Evolutionary conservation across 805 yeast species (phyloP), one percentile per base, ranked within the genome.

Genomic region (Starmerella apis): DNA sequence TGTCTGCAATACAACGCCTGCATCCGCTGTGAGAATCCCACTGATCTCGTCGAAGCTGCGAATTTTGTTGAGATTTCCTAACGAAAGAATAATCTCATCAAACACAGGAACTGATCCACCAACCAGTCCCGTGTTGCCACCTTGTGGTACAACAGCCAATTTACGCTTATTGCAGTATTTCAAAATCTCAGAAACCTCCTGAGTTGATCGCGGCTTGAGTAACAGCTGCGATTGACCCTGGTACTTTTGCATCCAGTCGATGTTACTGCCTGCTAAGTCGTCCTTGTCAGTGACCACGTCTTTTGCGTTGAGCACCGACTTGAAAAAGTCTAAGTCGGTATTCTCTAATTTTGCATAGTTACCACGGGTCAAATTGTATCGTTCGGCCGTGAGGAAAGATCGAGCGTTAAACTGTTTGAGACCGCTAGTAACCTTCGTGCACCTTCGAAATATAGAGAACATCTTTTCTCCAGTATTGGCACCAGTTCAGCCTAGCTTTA

Each of bases 41-140:
- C 87, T 79, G 19, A 79, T 79, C 16, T 72, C 66, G 62, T 88
- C 95, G 63, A 88, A 88, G 2, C 81, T 74, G 63, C 95, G 78
- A 50, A 88, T 75, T 61, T 83, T 76, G 71, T 86, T 86, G 70
- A 88, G 61, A 59, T 73, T 75, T 16, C 82, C 67, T 47, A 86
- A 68, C 2, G 86, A 81, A 22, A 88, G 56, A 24, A 88, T 75
- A 43, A 88, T 78, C 68, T 88, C 96, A 65, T 88, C 96, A 64
- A 87, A 88, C 0, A 88, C 81, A 0, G 96, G 96, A 18, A 81
- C 79, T 3, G 94, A 83, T 8, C 96, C 96, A 58, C 96, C 96
- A 38, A 88, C 96, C 39, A 88, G 74, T 24, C 96, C 95, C 1
- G 96, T 88, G 69, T 88, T 88, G 58, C 96, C 96, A 64, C 96